phyloP scores from a whole-genome alignment of 2,329 filamentous ascomycete genomes.

The Clarireedia homoeocarpa region DNA sequence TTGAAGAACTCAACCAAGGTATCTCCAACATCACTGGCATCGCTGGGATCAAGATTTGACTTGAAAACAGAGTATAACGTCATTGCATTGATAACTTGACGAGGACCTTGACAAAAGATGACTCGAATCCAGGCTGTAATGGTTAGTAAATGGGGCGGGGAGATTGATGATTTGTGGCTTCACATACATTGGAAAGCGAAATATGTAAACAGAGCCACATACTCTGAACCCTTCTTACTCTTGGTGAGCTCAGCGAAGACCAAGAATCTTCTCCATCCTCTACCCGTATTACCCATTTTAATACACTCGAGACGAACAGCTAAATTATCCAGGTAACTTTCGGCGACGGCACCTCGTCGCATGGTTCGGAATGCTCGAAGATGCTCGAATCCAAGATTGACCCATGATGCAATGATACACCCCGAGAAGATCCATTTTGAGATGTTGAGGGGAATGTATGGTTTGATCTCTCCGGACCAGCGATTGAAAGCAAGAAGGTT shows the following conservation, averaged over 20 bases:
- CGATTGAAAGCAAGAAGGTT: slow-evolving; percentile 83
- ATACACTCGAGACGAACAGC: slow-evolving; percentile 80
- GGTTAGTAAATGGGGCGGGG: slow-evolving; percentile 10
- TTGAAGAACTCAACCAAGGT: slow-evolving; percentile 70
- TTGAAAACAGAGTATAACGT: slow-evolving; percentile 81
- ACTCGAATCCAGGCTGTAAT: slow-evolving; percentile 73
- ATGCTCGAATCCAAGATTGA: slow-evolving; percentile 75
- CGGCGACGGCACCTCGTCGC: slow-evolving; percentile 74
- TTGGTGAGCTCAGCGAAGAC: slow-evolving; percentile 67
- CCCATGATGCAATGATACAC: slow-evolving; percentile 85
- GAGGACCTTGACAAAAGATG: slow-evolving; percentile 83
- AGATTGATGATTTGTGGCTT: slow-evolving; percentile 9
- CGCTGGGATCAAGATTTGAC: slow-evolving; percentile 59
- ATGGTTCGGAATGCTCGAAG: slow-evolving; percentile 75
- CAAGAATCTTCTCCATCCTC: slow-evolving; percentile 77
- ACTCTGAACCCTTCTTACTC: slow-evolving; percentile 65
- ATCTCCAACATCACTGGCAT: slow-evolving; percentile 47
- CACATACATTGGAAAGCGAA: slow-evolving; percentile 56
- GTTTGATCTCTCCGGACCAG: slow-evolving; percentile 79
- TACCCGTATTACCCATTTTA: slow-evolving; percentile 57
- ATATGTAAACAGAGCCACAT: slow-evolving; percentile 64
- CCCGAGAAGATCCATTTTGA: slow-evolving; percentile 93
- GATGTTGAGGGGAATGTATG: slow-evolving; percentile 65
- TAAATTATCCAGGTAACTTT: slow-evolving; percentile 83
- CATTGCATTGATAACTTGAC: slow-evolving; percentile 83